Evolutionary conservation across 108 stramenopile species (phyloP), one percentile per base, ranked within the genome.

Genomic region (Bacterosira constricta): DNA sequence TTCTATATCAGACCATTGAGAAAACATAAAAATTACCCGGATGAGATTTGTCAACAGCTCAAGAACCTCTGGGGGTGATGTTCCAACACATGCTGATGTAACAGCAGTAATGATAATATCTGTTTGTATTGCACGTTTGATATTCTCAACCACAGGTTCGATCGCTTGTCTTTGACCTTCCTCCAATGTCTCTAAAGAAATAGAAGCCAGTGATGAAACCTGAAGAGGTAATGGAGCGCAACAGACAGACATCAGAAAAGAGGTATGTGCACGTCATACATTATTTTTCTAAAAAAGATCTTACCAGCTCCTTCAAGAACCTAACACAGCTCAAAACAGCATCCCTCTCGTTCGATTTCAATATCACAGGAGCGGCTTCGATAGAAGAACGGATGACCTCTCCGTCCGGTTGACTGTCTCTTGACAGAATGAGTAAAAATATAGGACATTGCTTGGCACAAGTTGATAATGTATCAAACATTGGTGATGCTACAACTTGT

Each of bases 1-100:
- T 61, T 75, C 74, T 6, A 69, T 58, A 7, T 75, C 74, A 7
- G 39, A 30, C 74, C 67, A 69, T 17, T 37, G 42, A 12, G 74
- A 69, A 13, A 29, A 36, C 12, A 17, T 9, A 3, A 75, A 31
- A 52, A 75, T 60, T 50, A 8, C 20, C 8, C 60, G 26, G 1
- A 75, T 60, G 18, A 75, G 32, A 12, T 32, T 34, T 38, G 67
- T 44, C 32, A 62, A 12, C 5, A 44, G 57, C 25, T 26, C 58
- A 47, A 75, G 20, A 20, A 60, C 41, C 11, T 69, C 46, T 39
- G 37, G 67, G 1, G 67, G 57, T 7, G 49, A 49, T 10, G 59
- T 47, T 42, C 68, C 74, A 25, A 37, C 37, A 51, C 74, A 75
- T 26, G 53, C 44, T 20, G 51, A 58, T 26, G 50, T 34, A 6